Percentiles rank a stretch among this genome's conserved stretches.
phyloP scores from a whole-genome alignment of 768 basidiomycete genomes.

The Holtermannia corniformis region DNA sequence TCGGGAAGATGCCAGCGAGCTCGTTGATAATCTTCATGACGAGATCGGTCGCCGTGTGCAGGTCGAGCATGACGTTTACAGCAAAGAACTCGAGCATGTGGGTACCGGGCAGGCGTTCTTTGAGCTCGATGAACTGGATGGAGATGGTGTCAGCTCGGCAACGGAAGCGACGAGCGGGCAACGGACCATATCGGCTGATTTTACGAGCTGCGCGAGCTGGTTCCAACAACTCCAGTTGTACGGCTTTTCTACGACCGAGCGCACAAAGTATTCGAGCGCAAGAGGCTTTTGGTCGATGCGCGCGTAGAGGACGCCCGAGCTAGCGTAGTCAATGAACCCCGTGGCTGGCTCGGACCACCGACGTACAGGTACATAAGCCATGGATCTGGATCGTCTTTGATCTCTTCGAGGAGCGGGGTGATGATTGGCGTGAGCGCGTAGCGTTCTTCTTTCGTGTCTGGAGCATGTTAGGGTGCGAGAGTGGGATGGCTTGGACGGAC shows the following conservation, averaged over 20 bases:
- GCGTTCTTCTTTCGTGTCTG: conserved; percentile 38
- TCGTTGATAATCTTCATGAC: conserved; percentile 73
- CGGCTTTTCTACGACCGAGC: conserved; percentile 65
- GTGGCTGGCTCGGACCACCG: neutral
- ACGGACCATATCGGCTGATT: conserved; percentile 74
- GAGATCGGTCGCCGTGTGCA: conserved; percentile 78
- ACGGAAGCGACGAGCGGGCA: neutral
- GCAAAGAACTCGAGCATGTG: conserved; percentile 65
- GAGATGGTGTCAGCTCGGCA: neutral
- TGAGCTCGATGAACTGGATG: conserved; percentile 41
- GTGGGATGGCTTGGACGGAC: conserved; percentile 40
- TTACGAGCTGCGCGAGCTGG: conserved; percentile 61
- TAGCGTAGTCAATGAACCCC: conserved; percentile 33
- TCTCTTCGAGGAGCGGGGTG: conserved; percentile 28
- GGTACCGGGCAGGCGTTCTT: conserved; percentile 49
- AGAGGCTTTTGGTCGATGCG: conserved; percentile 70
- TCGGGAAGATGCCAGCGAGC: conserved; percentile 70
- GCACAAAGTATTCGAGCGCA: conserved; percentile 69
- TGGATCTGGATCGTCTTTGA: conserved; percentile 32
- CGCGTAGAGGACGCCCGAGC: conserved; percentile 73
- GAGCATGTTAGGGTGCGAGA: neutral
- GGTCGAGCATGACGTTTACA: conserved; percentile 76
- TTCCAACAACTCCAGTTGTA: conserved; percentile 97
- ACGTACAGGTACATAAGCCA: conserved; percentile 33
- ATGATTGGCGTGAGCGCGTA: conserved; percentile 33